Evolutionary conservation across 768 basidiomycete genomes (phyloP), one percentile per base, ranked within the genome.

Genomic region (Lactarius quietus): DNA sequence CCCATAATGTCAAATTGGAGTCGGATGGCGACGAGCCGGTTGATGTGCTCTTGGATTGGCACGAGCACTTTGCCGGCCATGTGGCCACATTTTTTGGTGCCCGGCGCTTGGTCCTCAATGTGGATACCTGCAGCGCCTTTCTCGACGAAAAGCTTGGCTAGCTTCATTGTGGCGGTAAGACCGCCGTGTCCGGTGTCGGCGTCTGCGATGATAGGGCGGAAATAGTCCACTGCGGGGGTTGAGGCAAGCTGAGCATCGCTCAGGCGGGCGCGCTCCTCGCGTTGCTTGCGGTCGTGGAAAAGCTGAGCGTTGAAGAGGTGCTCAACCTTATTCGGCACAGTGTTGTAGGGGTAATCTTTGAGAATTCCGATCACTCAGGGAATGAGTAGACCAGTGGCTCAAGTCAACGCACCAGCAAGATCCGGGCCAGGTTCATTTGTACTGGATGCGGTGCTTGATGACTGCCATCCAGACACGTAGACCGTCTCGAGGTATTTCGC

Each of bases 1-100:
- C 96, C 95, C 95, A 98, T 95, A 74, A 99, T 92, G 74, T 98
- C 97, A 74, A 89, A 98, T 78, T 98, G 97, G 52, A 98, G 83
- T 31, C 97, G 93, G 73, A 98, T 96, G 52, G 97, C 95, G 57
- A 98, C 88, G 63, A 99, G 88, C 59, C 97, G 92, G 77, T 97
- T 97, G 78, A 98, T 95, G 78, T 99, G 97, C 81, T 98, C 97
- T 52, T 86, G 86, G 73, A 98, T 94, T 45, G 97, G 95, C 14
- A 99, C 97, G 72, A 99, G 87, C 53, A 98, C 96, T 76, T 98
- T 95, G 62, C 91, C 93, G 14, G 90, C 95, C 92, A 94, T 94
- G 75, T 94, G 92, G 29, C 91, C 90, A 68, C 90, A 92, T 74
- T 99, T 99, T 80, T 99, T 98, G 23, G 96, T 97, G 26, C 95